phyloP scores from a whole-genome alignment of 2,329 filamentous ascomycete genomes.

The Fusarium pseudoanthophilum region DNA sequence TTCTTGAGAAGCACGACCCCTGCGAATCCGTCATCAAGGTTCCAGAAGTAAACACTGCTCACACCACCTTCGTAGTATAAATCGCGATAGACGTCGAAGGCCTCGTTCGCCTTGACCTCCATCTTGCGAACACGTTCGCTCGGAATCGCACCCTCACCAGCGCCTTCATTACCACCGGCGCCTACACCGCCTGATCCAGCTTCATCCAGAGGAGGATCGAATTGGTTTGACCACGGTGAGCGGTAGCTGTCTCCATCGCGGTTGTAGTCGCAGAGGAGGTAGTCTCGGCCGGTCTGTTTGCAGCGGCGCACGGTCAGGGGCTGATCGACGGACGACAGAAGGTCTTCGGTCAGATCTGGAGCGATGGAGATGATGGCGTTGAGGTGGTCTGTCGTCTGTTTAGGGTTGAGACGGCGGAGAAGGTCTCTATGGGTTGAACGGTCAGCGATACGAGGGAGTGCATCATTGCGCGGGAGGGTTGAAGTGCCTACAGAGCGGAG shows the following conservation, averaged over 20 bases:
- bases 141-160: slow-evolving; percentile 84
- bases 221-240: slow-evolving; percentile 99
- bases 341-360: slow-evolving; percentile 94
- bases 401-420: slow-evolving; percentile 95
- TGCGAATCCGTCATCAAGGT: slow-evolving; percentile 96
- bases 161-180: slow-evolving; percentile 66
- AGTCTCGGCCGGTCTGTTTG: slow-evolving; percentile 89
- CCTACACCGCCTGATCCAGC: slow-evolving; percentile 65
- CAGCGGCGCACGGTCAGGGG: slow-evolving; percentile 88
- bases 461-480: neutral
- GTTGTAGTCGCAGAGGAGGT: slow-evolving; percentile 99
- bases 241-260: slow-evolving; percentile 98
- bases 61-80: slow-evolving; percentile 97
- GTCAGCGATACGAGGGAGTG: slow-evolving; percentile 20
- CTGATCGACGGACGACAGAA: slow-evolving; percentile 97
- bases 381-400: slow-evolving; percentile 88
- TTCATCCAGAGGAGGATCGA: slow-evolving; percentile 86
- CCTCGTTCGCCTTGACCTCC: slow-evolving; percentile 93
- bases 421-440: slow-evolving; percentile 76
- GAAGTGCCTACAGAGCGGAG: slow-evolving; percentile 73
- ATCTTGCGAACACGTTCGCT: slow-evolving; percentile 92
- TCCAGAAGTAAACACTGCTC: slow-evolving; percentile 98
- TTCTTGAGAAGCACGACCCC: slow-evolving; percentile 97
- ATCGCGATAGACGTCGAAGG: slow-evolving; percentile 96
- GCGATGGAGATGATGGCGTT: slow-evolving; percentile 88